Evolutionary conservation across 257 asterid species (phyloP), one percentile per base, ranked within the genome.

Genomic region (Misopates orontium): DNA sequence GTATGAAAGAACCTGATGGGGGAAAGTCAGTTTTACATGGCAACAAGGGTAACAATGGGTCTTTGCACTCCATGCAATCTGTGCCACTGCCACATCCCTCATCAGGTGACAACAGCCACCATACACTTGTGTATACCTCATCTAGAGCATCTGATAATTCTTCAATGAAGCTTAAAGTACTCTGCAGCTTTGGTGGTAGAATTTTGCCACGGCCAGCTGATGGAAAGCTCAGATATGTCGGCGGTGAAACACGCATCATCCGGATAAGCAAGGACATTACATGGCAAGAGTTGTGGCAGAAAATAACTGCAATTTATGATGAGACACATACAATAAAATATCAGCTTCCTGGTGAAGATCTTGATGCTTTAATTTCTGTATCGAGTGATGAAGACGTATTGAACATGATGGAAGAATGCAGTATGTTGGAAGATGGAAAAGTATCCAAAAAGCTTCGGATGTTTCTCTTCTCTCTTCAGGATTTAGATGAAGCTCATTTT

Each of bases 341-440:
- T 76, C 98, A 92, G 79, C 96, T 88, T 68, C 98, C 98, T 49
- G 98, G 86, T 71, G 98, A 89, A 83, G 98, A 89, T 66, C 95
- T 92, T 53, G 97, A 92, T 81, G 88, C 98, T 72, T 73, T 92
- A 65, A 92, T 92, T 59, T 85, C 97, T 53, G 90, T 92, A 32
- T 85, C 97, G 9, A 70, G 87, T 39, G 91, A 89, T 41, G 98
- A 92, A 83, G 97, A 92, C 78, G 69, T 89, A 72, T 79, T 81
- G 83, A 92, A 92, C 74, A 92, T 92, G 98, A 82, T 92, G 88
- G 97, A 92, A 76, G 98, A 92, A 68, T 89, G 89, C 76, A 73
- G 80, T 69, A 74, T 78, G 28, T 73, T 82, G 25, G 82, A 83
- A 58, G 87, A 76, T 70, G 82, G 83, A 53, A 85, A 80, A 31